A percentile compares a stretch with the other conserved stretches of the same genome.
These are phyloP conservation scores for Austroboletus sp. DNA, from an alignment of 1,284 basidiomycete species.

Conservation along the genomic window DNA sequence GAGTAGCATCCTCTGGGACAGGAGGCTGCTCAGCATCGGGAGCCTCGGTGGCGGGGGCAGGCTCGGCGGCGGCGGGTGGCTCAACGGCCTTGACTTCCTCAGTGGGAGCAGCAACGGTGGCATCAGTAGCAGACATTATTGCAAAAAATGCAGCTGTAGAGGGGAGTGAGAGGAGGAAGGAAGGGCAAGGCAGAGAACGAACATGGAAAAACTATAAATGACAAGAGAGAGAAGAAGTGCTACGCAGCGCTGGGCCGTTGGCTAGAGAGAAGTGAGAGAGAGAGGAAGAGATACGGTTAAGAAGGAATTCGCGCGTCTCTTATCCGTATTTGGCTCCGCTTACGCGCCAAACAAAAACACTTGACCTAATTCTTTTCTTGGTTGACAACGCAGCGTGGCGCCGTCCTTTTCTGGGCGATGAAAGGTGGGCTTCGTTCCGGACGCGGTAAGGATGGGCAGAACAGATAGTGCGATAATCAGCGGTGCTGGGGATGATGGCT, in stretches of 20 bases:
- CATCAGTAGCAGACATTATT: conserved; percentile 76
- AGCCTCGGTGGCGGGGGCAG: conserved; percentile 30
- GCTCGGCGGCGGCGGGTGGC: conserved; percentile 36
- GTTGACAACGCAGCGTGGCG: conserved; percentile 8
- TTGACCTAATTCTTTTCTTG: conserved; percentile 27
- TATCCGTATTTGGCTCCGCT: conserved; percentile 48
- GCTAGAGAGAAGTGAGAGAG: conserved; percentile 38
- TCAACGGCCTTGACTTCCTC: conserved; percentile 54
- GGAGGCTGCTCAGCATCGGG: conserved; percentile 33
- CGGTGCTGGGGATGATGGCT: not conserved
- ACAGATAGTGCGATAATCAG: not conserved
- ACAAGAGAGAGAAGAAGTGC: conserved; percentile 47
- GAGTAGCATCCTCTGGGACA: conserved; percentile 30
- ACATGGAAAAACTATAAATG: conserved; percentile 45
- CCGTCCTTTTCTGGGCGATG: conserved; percentile 2
- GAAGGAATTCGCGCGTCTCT: conserved; percentile 38
- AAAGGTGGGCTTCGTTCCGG: too few species aligned
- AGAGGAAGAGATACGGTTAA: conserved; percentile 45
- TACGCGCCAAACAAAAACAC: conserved; percentile 37
- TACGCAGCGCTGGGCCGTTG: conserved; percentile 46
- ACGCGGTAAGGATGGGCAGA: not conserved
- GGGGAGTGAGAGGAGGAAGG: conserved; percentile 14
- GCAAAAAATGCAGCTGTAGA: conserved; percentile 45
- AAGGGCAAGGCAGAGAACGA: conserved; percentile 17
- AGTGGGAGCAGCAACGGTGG: conserved; percentile 40